Percentiles rank a stretch among this genome's conserved stretches.
These are phyloP conservation scores for Diaporthe amygdali DNA, from an alignment of 2,329 filamentous ascomycete species.

Conservation along the genomic window DNA sequence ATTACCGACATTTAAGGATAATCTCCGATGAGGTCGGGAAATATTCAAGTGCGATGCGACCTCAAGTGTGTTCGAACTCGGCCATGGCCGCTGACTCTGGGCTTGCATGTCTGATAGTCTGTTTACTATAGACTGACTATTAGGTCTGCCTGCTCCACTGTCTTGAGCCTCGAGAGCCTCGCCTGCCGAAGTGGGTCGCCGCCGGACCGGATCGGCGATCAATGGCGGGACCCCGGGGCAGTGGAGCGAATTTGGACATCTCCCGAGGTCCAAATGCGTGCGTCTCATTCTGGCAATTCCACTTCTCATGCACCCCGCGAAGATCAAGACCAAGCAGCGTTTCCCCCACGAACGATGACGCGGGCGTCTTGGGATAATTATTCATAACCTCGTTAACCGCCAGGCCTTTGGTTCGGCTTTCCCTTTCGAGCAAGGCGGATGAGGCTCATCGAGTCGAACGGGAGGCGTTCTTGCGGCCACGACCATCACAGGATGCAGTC, in stretches of 20 bases:
- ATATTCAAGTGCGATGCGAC: neutral
- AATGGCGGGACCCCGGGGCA: neutral
- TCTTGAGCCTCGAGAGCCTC: neutral
- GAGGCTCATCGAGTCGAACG: neutral
- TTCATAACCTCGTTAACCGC: conserved; percentile 1
- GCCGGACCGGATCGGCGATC: conserved; percentile 10
- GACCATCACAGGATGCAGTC: neutral
- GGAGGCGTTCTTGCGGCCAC: neutral
- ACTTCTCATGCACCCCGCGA: conserved; percentile 15
- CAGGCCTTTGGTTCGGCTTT: neutral
- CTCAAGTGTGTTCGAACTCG: neutral
- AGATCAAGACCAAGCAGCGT: neutral
- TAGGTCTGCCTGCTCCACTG: neutral
- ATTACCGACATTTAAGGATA: neutral
- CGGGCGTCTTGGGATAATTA: neutral
- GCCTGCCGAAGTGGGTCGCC: neutral
- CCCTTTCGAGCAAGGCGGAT: neutral
- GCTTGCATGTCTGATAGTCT: neutral
- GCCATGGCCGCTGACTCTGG: neutral
- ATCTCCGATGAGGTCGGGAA: neutral
- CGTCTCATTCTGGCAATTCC: neutral
- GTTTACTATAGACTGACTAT: neutral
- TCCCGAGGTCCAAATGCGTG: neutral
- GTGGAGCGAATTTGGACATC: neutral
- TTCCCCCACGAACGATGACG: conserved; percentile 16